Evolutionary conservation across 176 grass and related monocot genomes (phyloP).

Genomic region (Zoysia pacifica): DNA sequence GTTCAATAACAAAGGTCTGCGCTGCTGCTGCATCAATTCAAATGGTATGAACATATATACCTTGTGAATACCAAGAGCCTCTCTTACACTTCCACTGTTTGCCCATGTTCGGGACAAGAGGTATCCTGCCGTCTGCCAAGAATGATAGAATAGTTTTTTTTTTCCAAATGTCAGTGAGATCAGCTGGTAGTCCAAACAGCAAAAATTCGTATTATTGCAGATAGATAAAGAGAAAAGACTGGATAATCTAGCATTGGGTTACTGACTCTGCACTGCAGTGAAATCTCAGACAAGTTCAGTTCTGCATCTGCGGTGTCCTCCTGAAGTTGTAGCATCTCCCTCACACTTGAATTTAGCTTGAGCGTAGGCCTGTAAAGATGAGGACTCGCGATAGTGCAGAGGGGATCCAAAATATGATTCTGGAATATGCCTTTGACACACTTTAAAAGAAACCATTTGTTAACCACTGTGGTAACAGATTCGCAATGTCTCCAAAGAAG

Average conservation of each 20-base stretch:
- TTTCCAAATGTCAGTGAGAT: not conserved
- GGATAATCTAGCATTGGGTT: not conserved
- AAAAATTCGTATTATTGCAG: not conserved
- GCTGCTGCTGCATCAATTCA: not conserved
- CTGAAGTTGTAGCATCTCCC: conserved; percentile 38
- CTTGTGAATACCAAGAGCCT: conserved; percentile 56
- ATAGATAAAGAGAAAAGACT: not conserved
- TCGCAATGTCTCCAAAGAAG: conserved; percentile 34
- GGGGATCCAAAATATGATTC: conserved; percentile 47
- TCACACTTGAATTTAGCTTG: conserved; percentile 9
- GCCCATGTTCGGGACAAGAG: conserved; percentile 52
- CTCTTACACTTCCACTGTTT: conserved; percentile 49
- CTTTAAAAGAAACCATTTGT: conserved; percentile 27
- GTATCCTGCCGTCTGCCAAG: conserved; percentile 46
- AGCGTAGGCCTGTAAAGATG: not conserved
- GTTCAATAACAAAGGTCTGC: not conserved
- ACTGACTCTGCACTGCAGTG: conserved; percentile 43
- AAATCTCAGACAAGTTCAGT: conserved; percentile 41
- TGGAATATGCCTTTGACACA: conserved; percentile 32
- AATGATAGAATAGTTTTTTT: not conserved
- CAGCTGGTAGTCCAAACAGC: not conserved
- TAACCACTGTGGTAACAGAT: not conserved
- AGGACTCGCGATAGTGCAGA: conserved; percentile 40
- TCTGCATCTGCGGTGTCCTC: conserved; percentile 25
- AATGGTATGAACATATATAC: conserved; percentile 23